Conservation (phyloP, 371 early-diverging fungal species). For the Rhizopus stolonifer region DNA sequence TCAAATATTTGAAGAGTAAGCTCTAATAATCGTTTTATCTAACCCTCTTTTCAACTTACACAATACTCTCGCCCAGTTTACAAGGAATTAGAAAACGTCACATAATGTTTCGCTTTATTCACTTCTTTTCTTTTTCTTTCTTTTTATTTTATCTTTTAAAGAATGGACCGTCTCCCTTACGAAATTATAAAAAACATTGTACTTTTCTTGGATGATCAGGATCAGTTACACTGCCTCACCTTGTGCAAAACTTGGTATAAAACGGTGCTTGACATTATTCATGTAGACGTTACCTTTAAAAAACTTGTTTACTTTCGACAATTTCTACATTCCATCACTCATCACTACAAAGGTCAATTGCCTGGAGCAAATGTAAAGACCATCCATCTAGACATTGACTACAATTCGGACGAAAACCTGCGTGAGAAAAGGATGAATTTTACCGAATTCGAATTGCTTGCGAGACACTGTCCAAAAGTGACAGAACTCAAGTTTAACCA, state of each 20-base stretch:
- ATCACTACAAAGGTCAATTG: conserved; percentile 1
- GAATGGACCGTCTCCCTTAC: conserved; percentile 6
- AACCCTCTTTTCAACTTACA: too few species aligned
- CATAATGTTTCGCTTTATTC: too few species aligned
- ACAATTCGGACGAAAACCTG: background rate
- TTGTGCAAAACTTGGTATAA: conserved; percentile 17
- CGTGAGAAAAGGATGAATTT: conserved; percentile 1
- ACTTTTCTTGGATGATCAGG: conserved; percentile 2
- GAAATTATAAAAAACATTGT: conserved; percentile 15
- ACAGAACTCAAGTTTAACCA: conserved; percentile 4
- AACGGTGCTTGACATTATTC: conserved; percentile 10
- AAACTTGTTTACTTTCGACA: background rate
- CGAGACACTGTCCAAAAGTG: conserved; percentile 10
- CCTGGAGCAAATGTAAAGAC: conserved; percentile 3
- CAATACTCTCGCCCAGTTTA: too few species aligned
- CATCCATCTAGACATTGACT: background rate
- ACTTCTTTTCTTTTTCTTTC: too few species aligned
- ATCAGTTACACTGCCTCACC: conserved; percentile 1
- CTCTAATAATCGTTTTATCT: too few species aligned
- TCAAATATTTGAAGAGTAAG: too few species aligned
- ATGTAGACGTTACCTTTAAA: conserved; percentile 6
- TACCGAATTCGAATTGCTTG: conserved; percentile 20
- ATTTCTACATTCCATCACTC: conserved; percentile 18
- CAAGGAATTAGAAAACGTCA: too few species aligned
- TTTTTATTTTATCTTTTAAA: too few species aligned